Conservation (phyloP, 129 eudicot species). For the Smallanthus sonchifolius region DNA sequence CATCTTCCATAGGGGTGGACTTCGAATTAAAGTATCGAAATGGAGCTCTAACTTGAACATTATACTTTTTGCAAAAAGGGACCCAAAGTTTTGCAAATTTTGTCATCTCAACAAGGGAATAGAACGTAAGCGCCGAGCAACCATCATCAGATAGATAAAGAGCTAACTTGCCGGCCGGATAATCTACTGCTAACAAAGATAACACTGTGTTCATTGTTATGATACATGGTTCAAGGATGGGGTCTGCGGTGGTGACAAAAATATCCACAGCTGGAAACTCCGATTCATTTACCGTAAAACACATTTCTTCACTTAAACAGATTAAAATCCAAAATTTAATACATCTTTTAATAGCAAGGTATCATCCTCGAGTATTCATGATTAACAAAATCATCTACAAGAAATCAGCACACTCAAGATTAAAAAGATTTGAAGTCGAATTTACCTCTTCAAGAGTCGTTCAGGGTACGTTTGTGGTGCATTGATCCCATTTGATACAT, state of each 20-base stretch:
- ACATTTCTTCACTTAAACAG: too few species aligned
- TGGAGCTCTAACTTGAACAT: constrained; percentile 45
- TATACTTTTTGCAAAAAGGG: constrained; percentile 50
- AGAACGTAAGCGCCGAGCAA: constrained; percentile 37
- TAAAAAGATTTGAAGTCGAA: background rate
- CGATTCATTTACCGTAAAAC: constrained; percentile 18
- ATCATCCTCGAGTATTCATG: too few species aligned
- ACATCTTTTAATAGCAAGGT: too few species aligned
- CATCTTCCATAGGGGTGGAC: constrained; percentile 16
- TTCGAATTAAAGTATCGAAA: constrained; percentile 38
- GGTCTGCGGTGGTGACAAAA: constrained; percentile 53
- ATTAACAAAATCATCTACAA: background rate
- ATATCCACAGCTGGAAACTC: constrained; percentile 48
- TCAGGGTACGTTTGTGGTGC: constrained; percentile 34
- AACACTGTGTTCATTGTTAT: constrained; percentile 49
- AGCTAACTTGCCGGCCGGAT: constrained; percentile 43
- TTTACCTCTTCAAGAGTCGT: constrained; percentile 33
- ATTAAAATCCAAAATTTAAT: too few species aligned
- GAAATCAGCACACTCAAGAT: background rate
- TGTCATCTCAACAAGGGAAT: constrained; percentile 38
- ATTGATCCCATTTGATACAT: constrained; percentile 43
- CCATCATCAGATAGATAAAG: constrained; percentile 57
- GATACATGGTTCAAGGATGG: constrained; percentile 40
- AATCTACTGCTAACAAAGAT: constrained; percentile 47
- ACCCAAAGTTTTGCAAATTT: constrained; percentile 49